Conservation (phyloP, 1,284 basidiomycete species). For the Xerocomus cyaneibrunnescens region DNA sequence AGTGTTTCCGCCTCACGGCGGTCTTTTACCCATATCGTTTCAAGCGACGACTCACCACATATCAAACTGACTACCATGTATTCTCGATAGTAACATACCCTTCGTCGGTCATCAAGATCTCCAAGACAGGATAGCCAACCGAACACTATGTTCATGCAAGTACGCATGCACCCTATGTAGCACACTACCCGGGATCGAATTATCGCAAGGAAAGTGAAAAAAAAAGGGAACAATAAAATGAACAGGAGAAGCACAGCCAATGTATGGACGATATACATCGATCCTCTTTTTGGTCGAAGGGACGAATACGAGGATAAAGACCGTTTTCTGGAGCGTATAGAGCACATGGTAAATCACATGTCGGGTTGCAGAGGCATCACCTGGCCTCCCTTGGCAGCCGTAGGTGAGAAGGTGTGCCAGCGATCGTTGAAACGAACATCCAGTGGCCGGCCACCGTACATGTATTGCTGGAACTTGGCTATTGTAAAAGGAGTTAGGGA, state of each 20-base stretch:
- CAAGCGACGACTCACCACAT: too few species aligned
- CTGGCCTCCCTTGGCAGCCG: conserved; percentile 82
- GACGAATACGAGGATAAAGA: too few species aligned
- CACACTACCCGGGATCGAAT: too few species aligned
- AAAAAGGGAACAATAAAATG: background rate
- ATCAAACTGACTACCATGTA: too few species aligned
- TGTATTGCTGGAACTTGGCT: conserved; percentile 91
- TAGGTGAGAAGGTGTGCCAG: conserved; percentile 87
- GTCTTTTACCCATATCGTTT: too few species aligned
- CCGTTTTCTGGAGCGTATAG: too few species aligned
- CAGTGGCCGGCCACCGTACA: conserved; percentile 85
- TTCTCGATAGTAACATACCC: too few species aligned
- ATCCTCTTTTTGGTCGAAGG: conserved; percentile 4
- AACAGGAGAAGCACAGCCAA: conserved; percentile 1
- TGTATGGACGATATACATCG: background rate
- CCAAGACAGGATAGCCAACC: background rate
- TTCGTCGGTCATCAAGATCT: too few species aligned
- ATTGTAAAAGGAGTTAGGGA: background rate
- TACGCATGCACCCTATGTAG: background rate
- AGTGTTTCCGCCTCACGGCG: too few species aligned
- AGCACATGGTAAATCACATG: conserved; percentile 17
- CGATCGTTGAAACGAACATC: conserved; percentile 92
- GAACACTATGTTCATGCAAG: conserved; percentile 10
- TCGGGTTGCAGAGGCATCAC: conserved; percentile 58
- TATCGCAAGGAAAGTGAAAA: background rate